Base-by-base conservation (phyloP, 805 yeast species). In the Cyberlindnera americana region DNA sequence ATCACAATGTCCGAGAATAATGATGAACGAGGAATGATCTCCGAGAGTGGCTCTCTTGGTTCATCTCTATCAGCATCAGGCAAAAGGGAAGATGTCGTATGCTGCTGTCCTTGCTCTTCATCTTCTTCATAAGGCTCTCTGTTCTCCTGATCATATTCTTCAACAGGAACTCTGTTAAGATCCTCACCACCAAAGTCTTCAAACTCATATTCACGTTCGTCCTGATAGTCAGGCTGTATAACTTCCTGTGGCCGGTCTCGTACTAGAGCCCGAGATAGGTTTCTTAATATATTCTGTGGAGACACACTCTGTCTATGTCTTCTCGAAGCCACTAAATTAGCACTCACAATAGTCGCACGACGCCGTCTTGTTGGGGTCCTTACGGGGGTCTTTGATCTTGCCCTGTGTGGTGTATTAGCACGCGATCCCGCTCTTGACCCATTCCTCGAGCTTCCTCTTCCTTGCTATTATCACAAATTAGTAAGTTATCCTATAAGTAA, bases 331-430 rank as follows among this genome's bases (percentile, higher is more conserved):
- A 55, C 32, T 13, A 52, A 21, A 14, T 45, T 47, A 2, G 57
- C 54, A 16, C 49, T 44, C 8, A 50, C 46, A 4, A 55, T 44
- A 1, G 53, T 46, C 7, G 56, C 48, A 31, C 58, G 37, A 21
- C 58, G 40, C 37, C 59, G 33, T 23, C 54, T 48, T 7, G 53
- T 41, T 14, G 53, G 57, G 2, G 59, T 54, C 9, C 56, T 37
- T 19, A 50, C 47, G 10, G 57, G 57, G 1, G 57, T 50, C 33
- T 48, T 43, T 4, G 53, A 46, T 6, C 40, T 30, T 24, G 38
- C 39, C 36, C 50, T 21, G 12, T 37, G 41, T 11, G 53, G 52
- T 6, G 56, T 43, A 6, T 34, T 26, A 6, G 42, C 16, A 9
- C 41, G 35, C 16, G 46, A 43, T 9, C 41, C 14, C 2, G 35